Percentiles rank a stretch among this genome's conserved stretches.
These are phyloP conservation scores for Pseudogymnoascus sp. DNA, from an alignment of 2,329 filamentous ascomycete species.

Conservation along the genomic window DNA sequence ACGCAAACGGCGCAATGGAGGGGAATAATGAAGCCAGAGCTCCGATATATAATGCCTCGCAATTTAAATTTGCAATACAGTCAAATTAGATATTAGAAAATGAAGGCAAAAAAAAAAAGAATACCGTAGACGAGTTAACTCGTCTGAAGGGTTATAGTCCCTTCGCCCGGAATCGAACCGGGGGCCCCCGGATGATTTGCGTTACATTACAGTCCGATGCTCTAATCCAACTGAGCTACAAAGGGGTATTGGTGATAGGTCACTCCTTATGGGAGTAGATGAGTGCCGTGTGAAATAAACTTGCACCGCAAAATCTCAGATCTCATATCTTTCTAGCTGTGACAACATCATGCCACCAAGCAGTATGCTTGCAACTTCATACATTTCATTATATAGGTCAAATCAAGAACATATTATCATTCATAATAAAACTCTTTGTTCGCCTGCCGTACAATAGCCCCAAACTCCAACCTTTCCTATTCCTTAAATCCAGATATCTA, in stretches of 20 bases:
- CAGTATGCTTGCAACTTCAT: not conserved
- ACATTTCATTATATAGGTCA: not conserved
- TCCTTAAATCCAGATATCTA: slow-evolving; percentile 2
- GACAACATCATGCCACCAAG: too few species aligned
- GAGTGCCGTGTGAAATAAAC: not conserved
- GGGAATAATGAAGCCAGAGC: not conserved
- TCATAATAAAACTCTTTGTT: not conserved
- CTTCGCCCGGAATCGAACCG: slow-evolving; percentile 9
- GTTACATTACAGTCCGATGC: slow-evolving; percentile 8
- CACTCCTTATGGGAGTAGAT: not conserved
- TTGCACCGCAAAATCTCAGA: not conserved
- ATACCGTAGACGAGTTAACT: slow-evolving; percentile 3
- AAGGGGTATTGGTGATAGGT: not conserved
- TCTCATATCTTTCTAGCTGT: not conserved
- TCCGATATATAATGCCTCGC: not conserved
- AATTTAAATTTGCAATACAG: not conserved
- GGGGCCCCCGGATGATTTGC: slow-evolving; percentile 4
- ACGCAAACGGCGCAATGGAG: not conserved
- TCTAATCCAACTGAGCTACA: slow-evolving; percentile 10
- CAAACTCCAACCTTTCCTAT: not conserved
- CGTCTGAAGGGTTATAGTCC: slow-evolving; percentile 8
- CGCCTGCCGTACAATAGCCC: not conserved
- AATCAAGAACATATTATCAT: not conserved
- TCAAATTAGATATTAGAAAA: not conserved
- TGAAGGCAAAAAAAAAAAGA: not conserved